Conservation (phyloP, 495 filamentous ascomycete species). For the Massariosphaeria phaeospora region DNA sequence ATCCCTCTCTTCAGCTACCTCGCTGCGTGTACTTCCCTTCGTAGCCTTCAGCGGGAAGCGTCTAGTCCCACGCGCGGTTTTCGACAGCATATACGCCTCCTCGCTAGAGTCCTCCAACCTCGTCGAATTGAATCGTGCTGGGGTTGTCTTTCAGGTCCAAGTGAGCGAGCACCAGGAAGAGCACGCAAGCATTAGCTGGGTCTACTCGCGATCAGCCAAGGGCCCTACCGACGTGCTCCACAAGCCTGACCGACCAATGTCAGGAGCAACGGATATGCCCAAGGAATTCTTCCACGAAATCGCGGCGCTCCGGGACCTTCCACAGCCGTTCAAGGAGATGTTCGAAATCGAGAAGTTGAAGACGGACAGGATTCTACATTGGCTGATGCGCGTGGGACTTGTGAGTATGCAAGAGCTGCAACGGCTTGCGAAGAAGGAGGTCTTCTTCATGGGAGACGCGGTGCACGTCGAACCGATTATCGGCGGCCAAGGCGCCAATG, state of each 20-base stretch:
- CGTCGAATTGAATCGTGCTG: neutral
- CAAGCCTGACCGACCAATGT: constrained; percentile 35
- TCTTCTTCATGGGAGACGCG: constrained; percentile 42
- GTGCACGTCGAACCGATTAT: constrained; percentile 43
- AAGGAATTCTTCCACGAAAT: constrained; percentile 40
- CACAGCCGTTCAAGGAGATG: constrained; percentile 36
- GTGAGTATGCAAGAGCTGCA: constrained; percentile 26
- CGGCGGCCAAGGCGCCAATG: constrained; percentile 43
- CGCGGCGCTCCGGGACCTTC: constrained; percentile 21
- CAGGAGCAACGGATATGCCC: constrained; percentile 37
- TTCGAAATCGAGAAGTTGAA: constrained; percentile 37
- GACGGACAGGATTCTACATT: constrained; percentile 41
- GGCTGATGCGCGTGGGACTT: constrained; percentile 43
- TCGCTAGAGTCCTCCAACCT: constrained; percentile 8
- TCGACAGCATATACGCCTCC: constrained; percentile 17
- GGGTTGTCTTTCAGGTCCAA: neutral
- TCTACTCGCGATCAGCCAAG: constrained; percentile 40
- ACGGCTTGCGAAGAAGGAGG: constrained; percentile 29
- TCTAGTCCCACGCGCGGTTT: constrained; percentile 25
- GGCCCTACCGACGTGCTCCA: constrained; percentile 34
- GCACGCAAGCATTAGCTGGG: constrained; percentile 23
- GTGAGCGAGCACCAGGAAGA: neutral
- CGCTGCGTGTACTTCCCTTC: constrained; percentile 38
- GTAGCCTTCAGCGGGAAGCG: constrained; percentile 44
- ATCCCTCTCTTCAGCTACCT: constrained; percentile 25